Evolutionary conservation across 2,329 filamentous ascomycete species (phyloP), one percentile per base, ranked within the genome.

Genomic region (Fusarium annulatum): DNA sequence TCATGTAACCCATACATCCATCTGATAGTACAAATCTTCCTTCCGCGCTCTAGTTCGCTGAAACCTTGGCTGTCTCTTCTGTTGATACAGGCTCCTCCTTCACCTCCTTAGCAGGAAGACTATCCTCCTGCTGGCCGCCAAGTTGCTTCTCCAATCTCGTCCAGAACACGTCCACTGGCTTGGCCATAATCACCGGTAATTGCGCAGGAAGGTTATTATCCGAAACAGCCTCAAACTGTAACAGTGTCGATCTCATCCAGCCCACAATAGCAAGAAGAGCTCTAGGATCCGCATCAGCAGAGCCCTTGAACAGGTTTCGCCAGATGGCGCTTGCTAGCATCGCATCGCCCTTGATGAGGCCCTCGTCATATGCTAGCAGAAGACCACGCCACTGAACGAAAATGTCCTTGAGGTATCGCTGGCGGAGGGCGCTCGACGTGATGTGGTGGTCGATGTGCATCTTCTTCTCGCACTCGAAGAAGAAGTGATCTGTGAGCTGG

Each of bases 401-500:
- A 67, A 98, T 88, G 82, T 98, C 96, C 83, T 98, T 97, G 61
- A 93, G 87, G 82, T 92, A 91, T 72, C 87, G 87, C 81, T 91
- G 89, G 43, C 91, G 87, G 74, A 91, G 84, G 34, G 85, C 85
- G 61, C 87, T 85, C 67, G 89, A 89, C 36, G 84, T 84, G 82
- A 92, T 87, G 75, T 92, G 92, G 86, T 97, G 96, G 80, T 92
- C 89, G 71, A 93, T 86, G 70, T 93, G 93, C 90, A 97, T 96
- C 79, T 91, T 89, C 81, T 93, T 91, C 85, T 97, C 94, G 78
- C 93, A 93, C 78, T 93, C 92, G 85, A 94, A 94, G 86, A 96
- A 98, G 87, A 97, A 98, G 83, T 98, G 95, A 84, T 99, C 95
- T 52, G 96, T 90, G 72, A 99, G 88, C 84, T 97, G 94, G 79